Base-by-base conservation (phyloP, 148 eudicot genomes). In the Rhododendron ferrugineum region DNA sequence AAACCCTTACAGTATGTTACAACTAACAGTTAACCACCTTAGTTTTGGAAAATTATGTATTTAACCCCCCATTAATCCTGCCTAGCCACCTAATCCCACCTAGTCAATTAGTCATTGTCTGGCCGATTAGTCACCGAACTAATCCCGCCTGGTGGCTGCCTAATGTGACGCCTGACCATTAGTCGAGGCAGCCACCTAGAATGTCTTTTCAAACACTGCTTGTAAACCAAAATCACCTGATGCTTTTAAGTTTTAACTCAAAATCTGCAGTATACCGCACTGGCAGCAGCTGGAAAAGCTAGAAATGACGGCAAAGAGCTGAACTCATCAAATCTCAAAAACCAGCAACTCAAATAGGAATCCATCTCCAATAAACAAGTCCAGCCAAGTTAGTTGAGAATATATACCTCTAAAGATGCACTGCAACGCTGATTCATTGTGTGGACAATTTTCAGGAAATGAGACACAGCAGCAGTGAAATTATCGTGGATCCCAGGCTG, bases 381-480 rank as follows among this genome's bases (percentile, higher is more conserved):
- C 46, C 3, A 16, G 3, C 30, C 11, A 30, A 81, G n/a, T 54
- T 80, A 26, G 58, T 62, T 18, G 26, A 60, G 40, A 40, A 85
- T 62, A 50, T 49, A 49, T 86, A 95, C 99, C 99, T 96, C 97
- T 79, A 96, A 88, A 74, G 95, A 93, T 84, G 98, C 91, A 86
- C 85, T 90, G 92, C 99, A 96, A 22, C 98, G 91, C 86, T 94
- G 90, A 89, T 91, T 84, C 98, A 96, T 96, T 75, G 99, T 96
- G 84, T 90, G 93, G 66, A 91, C 94, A 89, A 96, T 91, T 70
- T 89, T 92, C 83, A 96, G 86, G 86, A 95, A 92, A 89, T 94
- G 99, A 81, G 97, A 90, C 75, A 93, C 34, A 80, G 93, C 90
- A 83, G 89, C 83, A 86, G 88, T 85, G 84, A 94, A 86, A 77